Evolutionary conservation across 2,329 filamentous ascomycete genomes (phyloP).

Genomic region (Epicoccum nigrum): DNA sequence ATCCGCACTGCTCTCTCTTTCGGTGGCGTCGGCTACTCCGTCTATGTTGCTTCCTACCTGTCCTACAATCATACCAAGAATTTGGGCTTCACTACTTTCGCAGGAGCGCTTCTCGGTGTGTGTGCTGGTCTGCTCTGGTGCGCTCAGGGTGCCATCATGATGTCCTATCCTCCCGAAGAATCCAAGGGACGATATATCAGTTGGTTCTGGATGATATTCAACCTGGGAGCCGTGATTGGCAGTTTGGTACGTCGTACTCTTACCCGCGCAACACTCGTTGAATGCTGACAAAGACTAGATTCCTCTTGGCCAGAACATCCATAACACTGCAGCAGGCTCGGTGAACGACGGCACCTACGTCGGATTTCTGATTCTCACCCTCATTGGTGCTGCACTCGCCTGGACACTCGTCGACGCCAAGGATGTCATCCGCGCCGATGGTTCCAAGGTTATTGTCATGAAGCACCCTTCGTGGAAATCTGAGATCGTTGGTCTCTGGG

Average conservation of each 20-base stretch:
- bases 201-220: conserved; percentile 95
- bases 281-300: conserved; percentile 55
- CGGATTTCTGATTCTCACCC: conserved; percentile 84
- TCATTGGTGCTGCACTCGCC: conserved; percentile 71
- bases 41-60: conserved; percentile 75
- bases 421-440: conserved; percentile 75
- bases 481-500: conserved; percentile 76
- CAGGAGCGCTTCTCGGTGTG: conserved; percentile 76
- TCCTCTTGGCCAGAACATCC: conserved; percentile 74
- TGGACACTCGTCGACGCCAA: conserved; percentile 74
- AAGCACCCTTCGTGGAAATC: conserved; percentile 87
- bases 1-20: conserved; percentile 71
- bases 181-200: conserved; percentile 89
- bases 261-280: conserved; percentile 40
- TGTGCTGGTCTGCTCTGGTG: conserved; percentile 84
- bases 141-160: conserved; percentile 85
- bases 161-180: conserved; percentile 82
- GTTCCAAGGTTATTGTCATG: conserved; percentile 81
- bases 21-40: conserved; percentile 76
- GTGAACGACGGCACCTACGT: conserved; percentile 84
- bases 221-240: conserved; percentile 87
- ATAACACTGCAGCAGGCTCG: conserved; percentile 57
- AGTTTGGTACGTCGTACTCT: conserved; percentile 61
- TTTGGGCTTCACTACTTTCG: conserved; percentile 75
- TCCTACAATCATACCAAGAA: conserved; percentile 72